Evolutionary conservation across 2,329 filamentous ascomycete species (phyloP).

Genomic region (Teratosphaeria gauchensis): DNA sequence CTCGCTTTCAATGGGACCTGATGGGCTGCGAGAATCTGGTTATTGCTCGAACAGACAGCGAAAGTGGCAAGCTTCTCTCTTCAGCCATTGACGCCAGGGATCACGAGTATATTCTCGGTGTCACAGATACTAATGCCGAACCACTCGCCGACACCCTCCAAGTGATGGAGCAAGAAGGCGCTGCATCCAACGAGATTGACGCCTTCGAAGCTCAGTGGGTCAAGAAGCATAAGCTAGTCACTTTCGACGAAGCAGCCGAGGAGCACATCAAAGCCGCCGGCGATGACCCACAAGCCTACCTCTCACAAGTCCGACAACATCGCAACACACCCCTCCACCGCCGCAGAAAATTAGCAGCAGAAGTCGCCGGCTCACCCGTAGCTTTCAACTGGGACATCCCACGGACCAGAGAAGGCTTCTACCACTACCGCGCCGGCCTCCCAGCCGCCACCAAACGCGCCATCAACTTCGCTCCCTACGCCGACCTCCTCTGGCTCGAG

Average conservation of each 20-base stretch:
- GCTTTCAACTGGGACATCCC: conserved; percentile 88
- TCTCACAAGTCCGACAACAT: conserved; percentile 35
- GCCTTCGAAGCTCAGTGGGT: conserved; percentile 81
- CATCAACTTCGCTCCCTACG: conserved; percentile 81
- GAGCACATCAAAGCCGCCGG: conserved; percentile 26
- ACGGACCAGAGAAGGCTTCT: conserved; percentile 86
- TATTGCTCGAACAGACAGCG: conserved; percentile 90
- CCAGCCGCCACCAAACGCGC: conserved; percentile 84
- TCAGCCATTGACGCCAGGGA: conserved; percentile 89
- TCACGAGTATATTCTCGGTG: conserved; percentile 91
- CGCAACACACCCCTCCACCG: conserved; percentile 68
- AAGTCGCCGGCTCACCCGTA: conserved; percentile 55
- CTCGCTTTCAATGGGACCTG: conserved; percentile 94
- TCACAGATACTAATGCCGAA: conserved; percentile 62
- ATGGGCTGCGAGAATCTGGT: conserved; percentile 95
- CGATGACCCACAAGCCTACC: conserved; percentile 19
- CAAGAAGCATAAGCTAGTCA: conserved; percentile 71
- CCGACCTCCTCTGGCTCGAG: conserved; percentile 95
- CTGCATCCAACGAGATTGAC: conserved; percentile 71
- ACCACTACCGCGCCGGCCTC: conserved; percentile 81
- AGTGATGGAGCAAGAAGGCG: conserved; percentile 75
- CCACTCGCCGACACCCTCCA: conserved; percentile 83
- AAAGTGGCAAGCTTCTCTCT: conserved; percentile 82
- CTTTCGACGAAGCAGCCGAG: conserved; percentile 69
- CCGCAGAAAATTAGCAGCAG: conserved; percentile 61